Base-by-base conservation (phyloP, 2,329 filamentous ascomycete species). In the Hypoxylon sp. region DNA sequence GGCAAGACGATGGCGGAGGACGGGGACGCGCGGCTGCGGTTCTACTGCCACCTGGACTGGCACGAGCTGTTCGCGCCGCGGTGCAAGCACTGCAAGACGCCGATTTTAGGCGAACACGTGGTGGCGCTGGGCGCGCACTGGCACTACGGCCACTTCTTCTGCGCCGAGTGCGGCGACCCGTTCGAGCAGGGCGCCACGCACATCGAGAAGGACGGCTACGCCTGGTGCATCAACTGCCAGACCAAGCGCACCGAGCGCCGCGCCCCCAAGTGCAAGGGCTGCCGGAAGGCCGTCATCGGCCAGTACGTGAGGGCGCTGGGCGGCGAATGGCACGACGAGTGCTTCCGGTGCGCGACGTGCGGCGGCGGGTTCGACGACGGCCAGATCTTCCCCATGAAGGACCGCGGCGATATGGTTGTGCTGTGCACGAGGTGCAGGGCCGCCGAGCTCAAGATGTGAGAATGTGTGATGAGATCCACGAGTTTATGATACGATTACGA, bases 41-140 rank as follows among this genome's bases (percentile, higher is more conserved):
- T 98, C 86, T 99, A 92, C 83, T 99, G 96, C 81, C 95, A 98
- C 78, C 87, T 99, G n/a, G 96, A 99, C 83, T 99, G 94, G 88
- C 96, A 99, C 80, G 96, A 99, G 81, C 84, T 92, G 59, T 99
- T 93, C 80, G 94, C 92, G 32, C 96, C 96, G 3, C 90, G 93
- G 46, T 99, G 96, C 86, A 96, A 96, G 82, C 94, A 93, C 79
- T 99, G 96, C 87, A 94, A 92, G 79, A 99, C 96, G 6, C 95
- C 96, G 2, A 99, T 99, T 75, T 90, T 98, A 73, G 94, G 94
- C 46, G 94, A 98, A 80, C 93, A 98, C 73, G 91, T 98, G 32
- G 91, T 98, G 13, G 96, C 96, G 1, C 93, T 97, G 62, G 96
- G 96, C 0, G 89, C 91, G n/a, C 94, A 97, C 81, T 99, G 93